phyloP scores from a whole-genome alignment of 768 basidiomycete species.

The Albatrellus ellisii region DNA sequence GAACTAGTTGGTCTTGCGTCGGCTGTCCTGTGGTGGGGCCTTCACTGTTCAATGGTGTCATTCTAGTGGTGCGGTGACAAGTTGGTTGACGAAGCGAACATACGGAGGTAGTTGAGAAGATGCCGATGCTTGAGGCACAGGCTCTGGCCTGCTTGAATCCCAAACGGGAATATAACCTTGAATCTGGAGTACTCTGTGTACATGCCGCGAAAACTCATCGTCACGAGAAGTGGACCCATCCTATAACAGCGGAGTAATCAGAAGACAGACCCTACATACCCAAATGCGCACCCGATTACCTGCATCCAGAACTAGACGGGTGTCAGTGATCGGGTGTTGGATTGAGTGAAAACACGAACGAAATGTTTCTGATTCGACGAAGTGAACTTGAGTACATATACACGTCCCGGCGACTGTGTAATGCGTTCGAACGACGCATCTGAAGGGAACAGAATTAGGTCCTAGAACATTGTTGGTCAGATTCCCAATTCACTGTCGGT shows the following conservation, averaged over 20 bases:
- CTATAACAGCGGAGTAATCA: slow-evolving; percentile 22
- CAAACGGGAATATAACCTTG: slow-evolving; percentile 50
- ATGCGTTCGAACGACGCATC: slow-evolving; percentile 79
- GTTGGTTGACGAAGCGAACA: slow-evolving; percentile 3
- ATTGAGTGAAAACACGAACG: slow-evolving; percentile 30
- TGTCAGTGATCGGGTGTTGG: slow-evolving; percentile 1
- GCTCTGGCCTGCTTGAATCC: slow-evolving; percentile 25
- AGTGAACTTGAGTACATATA: slow-evolving; percentile 84
- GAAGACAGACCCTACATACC: neutral
- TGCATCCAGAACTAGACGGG: slow-evolving; percentile 71
- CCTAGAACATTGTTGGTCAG: too few species aligned
- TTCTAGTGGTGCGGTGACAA: neutral
- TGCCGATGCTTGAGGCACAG: slow-evolving; percentile 32
- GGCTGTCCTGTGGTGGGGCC: slow-evolving; percentile 8
- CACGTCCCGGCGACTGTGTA: slow-evolving; percentile 51
- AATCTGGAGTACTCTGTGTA: slow-evolving; percentile 60
- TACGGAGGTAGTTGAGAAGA: slow-evolving; percentile 22
- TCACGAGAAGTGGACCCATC: slow-evolving; percentile 57
- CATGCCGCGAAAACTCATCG: slow-evolving; percentile 57
- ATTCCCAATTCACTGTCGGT: neutral
- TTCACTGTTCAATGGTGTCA: slow-evolving; percentile 1
- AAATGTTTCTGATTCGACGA: slow-evolving; percentile 86
- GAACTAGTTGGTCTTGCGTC: slow-evolving; percentile 56
- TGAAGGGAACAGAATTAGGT: slow-evolving; percentile 76
- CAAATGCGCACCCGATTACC: slow-evolving; percentile 26